Conservation (phyloP, 805 yeast genomes). For the Saccharomycopsis vini region DNA sequence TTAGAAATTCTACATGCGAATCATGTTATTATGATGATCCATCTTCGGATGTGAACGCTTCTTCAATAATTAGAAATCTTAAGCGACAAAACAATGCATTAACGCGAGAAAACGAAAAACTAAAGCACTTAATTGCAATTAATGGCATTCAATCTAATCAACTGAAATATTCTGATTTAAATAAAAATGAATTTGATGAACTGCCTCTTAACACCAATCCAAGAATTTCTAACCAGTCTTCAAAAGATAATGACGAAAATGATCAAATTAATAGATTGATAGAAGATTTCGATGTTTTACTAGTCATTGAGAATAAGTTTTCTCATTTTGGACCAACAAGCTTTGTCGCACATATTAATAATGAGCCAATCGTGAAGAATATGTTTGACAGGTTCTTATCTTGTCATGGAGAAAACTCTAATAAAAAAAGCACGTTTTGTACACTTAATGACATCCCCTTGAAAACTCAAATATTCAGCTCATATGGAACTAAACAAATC, state of each 20-base stretch:
- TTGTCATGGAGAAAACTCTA: conserved; percentile 24
- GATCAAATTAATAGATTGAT: conserved; percentile 34
- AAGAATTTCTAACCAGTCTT: no score
- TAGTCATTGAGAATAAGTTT: conserved; percentile 36
- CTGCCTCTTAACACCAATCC: conserved; percentile 4
- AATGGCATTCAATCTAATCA: conserved; percentile 22
- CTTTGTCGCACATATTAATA: conserved; percentile 30
- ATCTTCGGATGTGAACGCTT: conserved; percentile 29
- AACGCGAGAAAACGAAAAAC: conserved; percentile 32
- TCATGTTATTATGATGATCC: conserved; percentile 36
- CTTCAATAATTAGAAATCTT: conserved; percentile 27
- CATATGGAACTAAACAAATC: conserved; percentile 12
- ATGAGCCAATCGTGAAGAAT: conserved; percentile 29
- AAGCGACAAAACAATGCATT: conserved; percentile 33
- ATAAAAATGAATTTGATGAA: neutral
- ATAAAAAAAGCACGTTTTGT: conserved; percentile 7
- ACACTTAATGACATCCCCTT: neutral
- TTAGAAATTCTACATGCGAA: conserved; percentile 28
- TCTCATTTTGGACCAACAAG: conserved; percentile 38
- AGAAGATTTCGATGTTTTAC: conserved; percentile 32
- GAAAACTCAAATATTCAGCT: no score
- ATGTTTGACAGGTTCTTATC: conserved; percentile 27
- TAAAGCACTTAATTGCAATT: conserved; percentile 24
- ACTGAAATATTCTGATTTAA: neutral
- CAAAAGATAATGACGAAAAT: conserved; percentile 20